phyloP scores from a whole-genome alignment of 176 grass and related monocot species.

The Aegilops longissima region DNA sequence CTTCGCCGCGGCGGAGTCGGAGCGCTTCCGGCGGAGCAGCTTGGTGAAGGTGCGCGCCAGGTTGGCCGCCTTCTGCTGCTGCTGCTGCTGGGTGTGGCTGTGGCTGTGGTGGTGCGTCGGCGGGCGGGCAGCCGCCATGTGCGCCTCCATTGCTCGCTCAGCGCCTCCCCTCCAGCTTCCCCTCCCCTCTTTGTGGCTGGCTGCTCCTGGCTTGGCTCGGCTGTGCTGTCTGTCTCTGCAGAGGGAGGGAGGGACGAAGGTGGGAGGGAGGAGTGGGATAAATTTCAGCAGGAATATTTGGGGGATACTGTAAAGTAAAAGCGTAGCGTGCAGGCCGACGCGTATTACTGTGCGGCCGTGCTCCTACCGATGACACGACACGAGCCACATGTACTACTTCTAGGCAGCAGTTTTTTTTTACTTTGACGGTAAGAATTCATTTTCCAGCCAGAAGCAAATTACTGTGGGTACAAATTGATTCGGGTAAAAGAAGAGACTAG shows the following conservation, averaged over 20 bases:
- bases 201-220: neutral
- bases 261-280: slow-evolving; percentile 16
- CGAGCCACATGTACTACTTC: no score
- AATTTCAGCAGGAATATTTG: slow-evolving; percentile 55
- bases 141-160: slow-evolving; percentile 45
- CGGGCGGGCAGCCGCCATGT: slow-evolving; percentile 34
- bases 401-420: neutral
- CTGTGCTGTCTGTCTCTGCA: neutral
- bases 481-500: neutral
- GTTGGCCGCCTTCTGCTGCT: slow-evolving; percentile 49
- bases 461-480: neutral
- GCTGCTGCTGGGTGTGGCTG: neutral
- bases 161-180: neutral
- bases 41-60: slow-evolving; percentile 68
- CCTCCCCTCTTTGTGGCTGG: neutral
- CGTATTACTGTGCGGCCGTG: neutral
- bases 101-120: neutral
- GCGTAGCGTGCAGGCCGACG: neutral
- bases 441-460: neutral
- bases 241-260: neutral
- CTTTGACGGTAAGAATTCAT: slow-evolving; percentile 13
- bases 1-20: neutral
- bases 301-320: slow-evolving; percentile 66
- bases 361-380: slow-evolving; percentile 4
- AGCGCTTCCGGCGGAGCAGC: slow-evolving; percentile 63